Base-by-base conservation (phyloP, 495 filamentous ascomycete genomes). In the Aspergillus leporis region DNA sequence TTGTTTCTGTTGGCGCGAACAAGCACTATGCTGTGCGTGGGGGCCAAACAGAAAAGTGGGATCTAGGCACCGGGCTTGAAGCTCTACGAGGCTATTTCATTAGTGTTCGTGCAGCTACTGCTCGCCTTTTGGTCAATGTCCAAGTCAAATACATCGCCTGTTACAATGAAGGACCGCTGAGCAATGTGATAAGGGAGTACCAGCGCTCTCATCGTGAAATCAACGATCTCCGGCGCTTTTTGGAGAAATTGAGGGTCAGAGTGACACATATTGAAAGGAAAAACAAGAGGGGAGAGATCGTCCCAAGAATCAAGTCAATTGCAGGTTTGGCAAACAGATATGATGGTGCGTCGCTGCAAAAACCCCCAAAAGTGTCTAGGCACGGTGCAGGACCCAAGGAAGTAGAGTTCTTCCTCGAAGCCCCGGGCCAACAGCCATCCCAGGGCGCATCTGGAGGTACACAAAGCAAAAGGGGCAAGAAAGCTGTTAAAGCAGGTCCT, bases 71-170 rank as follows among this genome's bases (percentile, higher is more conserved):
- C 12, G 80, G 79, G 7, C 69, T 85, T 0, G 67, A 80, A 1
- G 79, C 81, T 4, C 69, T 87, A 0, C 82, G 88, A 51, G 88
- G 89, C 0, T 90, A 82, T 62, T 89, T 88, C 59, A 77, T 85
- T 53, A 90, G 86, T 69, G 82, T 86, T 16, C 85, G 88, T 22
- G 75, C 81, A 0, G 86, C 84, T 9, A 90, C 88, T 4, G 81
- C 83, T 4, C 80, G 87, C 6, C 62, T 89, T 10, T 72, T 90
- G 0, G 68, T 89, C 4, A 90, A 91, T 53, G 79, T 83, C 3
- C 77, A 81, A 53, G 76, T 81, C 41, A 79, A 78, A 47, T 74
- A 81, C 55, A 31, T 68, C 4, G 78, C 77, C 4, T 73, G 69
- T 51, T 79, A 77, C 61, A 51, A 77, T 45, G 58, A 63, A 41